Conservation (phyloP, 768 basidiomycete species). For the Grammothele lineata region DNA sequence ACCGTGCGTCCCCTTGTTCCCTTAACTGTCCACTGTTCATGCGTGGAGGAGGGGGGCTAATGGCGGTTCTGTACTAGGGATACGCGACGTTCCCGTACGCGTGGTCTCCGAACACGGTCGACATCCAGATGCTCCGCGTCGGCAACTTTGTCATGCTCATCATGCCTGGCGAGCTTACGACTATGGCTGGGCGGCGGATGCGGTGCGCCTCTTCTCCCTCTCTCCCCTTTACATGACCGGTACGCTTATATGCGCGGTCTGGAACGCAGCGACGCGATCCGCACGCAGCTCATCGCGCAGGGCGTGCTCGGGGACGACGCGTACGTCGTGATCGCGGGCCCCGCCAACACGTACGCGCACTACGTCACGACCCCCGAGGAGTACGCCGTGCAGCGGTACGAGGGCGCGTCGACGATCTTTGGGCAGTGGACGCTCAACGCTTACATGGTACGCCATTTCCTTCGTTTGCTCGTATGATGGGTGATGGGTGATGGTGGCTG, state of each 20-base stretch:
- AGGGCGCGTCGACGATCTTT: slow-evolving; percentile 77
- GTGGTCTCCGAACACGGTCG: slow-evolving; percentile 71
- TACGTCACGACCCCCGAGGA: slow-evolving; percentile 73
- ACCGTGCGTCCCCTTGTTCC: slow-evolving; percentile 51
- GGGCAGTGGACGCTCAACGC: slow-evolving; percentile 54
- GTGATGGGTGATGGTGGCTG: too few species aligned
- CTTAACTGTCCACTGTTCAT: slow-evolving; percentile 2
- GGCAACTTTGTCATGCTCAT: slow-evolving; percentile 75
- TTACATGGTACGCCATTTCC: too few species aligned
- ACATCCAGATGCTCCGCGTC: slow-evolving; percentile 73
- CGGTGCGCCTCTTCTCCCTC: slow-evolving; percentile 38
- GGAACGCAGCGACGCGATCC: slow-evolving; percentile 55
- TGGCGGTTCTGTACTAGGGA: slow-evolving; percentile 41
- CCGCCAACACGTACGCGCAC: slow-evolving; percentile 79
- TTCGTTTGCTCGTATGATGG: neutral
- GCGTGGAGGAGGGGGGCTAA: slow-evolving; percentile 3
- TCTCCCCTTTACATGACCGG: neutral
- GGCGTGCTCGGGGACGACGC: slow-evolving; percentile 63
- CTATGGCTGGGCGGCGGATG: slow-evolving; percentile 76
- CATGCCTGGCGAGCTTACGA: slow-evolving; percentile 77
- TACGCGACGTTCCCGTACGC: slow-evolving; percentile 63
- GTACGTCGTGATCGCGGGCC: slow-evolving; percentile 74
- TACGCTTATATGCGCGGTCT: neutral
- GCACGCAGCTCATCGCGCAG: slow-evolving; percentile 56
- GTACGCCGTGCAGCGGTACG: slow-evolving; percentile 72